Percentiles rank a stretch among this genome's conserved stretches.
Conservation (phyloP, 1,139 yeast genomes). For the Casaregolazyma suthepensis region DNA sequence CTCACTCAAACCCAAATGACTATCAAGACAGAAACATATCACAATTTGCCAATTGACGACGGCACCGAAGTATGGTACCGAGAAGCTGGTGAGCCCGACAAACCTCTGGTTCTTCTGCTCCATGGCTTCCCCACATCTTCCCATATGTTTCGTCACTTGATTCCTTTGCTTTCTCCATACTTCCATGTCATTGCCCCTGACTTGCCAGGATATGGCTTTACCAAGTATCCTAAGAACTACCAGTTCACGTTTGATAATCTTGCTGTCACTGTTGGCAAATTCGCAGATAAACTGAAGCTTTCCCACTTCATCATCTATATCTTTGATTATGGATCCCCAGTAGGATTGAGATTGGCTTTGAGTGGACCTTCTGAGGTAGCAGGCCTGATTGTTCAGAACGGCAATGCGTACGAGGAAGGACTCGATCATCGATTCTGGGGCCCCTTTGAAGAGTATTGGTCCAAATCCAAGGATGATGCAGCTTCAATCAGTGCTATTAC, state of each 20-base stretch:
- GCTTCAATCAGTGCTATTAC: slow-evolving; percentile 19
- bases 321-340: slow-evolving; percentile 44
- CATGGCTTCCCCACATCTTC: slow-evolving; percentile 45
- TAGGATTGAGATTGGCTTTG: slow-evolving; percentile 36
- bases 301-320: slow-evolving; percentile 34
- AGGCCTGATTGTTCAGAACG: slow-evolving; percentile 39
- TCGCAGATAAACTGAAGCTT: slow-evolving; percentile 30
- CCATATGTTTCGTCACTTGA: slow-evolving; percentile 35
- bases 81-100: slow-evolving; percentile 34
- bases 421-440: slow-evolving; percentile 36
- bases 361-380: slow-evolving; percentile 30
- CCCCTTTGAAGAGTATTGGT: slow-evolving; percentile 35
- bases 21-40: slow-evolving; percentile 1
- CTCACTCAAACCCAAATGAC: not conserved
- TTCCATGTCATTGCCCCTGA: slow-evolving; percentile 43
- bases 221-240: slow-evolving; percentile 30
- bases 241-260: slow-evolving; percentile 33
- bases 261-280: slow-evolving; percentile 32
- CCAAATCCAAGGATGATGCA: slow-evolving; percentile 17
- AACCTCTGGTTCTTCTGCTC: slow-evolving; percentile 35
- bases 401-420: slow-evolving; percentile 42
- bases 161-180: slow-evolving; percentile 34
- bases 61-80: slow-evolving; percentile 34
- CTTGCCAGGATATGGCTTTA: slow-evolving; percentile 41
- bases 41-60: slow-evolving; percentile 7